phyloP scores from a whole-genome alignment of 257 asterid genomes.

The Penstemon barbatus region DNA sequence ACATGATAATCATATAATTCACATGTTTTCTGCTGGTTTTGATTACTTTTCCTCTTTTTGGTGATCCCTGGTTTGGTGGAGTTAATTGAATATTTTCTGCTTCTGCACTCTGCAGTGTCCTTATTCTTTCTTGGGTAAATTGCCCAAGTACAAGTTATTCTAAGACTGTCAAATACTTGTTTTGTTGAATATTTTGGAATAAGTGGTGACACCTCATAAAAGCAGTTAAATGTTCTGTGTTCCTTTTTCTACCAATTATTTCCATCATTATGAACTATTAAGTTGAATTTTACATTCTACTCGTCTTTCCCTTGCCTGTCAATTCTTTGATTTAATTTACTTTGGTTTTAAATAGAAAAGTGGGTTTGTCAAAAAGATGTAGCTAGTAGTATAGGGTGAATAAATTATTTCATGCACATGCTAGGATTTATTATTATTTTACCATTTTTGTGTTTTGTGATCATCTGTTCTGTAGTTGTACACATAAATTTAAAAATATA shows the following conservation, averaged over 20 bases:
- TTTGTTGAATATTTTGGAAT: neutral
- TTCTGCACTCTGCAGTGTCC: neutral
- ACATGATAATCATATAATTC: neutral
- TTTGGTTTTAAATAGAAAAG: neutral
- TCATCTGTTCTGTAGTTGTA: no score
- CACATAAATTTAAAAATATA: neutral
- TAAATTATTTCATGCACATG: neutral
- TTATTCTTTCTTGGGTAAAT: neutral
- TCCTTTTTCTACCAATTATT: neutral
- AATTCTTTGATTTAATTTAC: neutral
- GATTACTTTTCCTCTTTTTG: neutral
- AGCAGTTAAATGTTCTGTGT: neutral
- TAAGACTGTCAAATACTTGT: no score
- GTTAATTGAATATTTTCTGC: conserved; percentile 7
- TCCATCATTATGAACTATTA: neutral
- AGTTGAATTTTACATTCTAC: neutral
- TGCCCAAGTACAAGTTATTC: neutral
- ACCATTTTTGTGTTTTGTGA: neutral
- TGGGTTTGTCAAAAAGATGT: neutral
- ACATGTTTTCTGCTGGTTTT: neutral
- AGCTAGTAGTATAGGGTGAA: no score
- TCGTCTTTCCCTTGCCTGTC: neutral
- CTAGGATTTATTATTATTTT: neutral
- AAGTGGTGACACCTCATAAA: neutral
- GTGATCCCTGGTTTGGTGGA: neutral